Conservation (phyloP, 345 rosid species). For the Eucalyptus regnans region DNA sequence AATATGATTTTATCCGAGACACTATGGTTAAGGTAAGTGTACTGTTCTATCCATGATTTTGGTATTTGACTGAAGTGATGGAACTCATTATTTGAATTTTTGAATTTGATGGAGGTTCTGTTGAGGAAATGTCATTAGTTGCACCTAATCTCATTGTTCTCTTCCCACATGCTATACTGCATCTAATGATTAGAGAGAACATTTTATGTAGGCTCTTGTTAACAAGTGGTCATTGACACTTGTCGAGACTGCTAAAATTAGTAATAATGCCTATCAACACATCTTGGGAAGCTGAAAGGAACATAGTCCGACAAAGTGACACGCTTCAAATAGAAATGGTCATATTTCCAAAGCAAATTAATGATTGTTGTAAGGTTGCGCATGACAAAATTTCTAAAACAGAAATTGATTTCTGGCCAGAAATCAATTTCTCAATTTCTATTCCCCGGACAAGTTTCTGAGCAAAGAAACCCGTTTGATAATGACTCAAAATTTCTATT, state of each 20-base stretch:
- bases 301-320: not conserved
- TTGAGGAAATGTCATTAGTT: not conserved
- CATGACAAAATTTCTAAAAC: too few relatives aligned
- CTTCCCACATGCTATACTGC: not conserved
- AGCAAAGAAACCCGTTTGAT: too few relatives aligned
- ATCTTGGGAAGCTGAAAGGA: not conserved
- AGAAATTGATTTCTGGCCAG: too few relatives aligned
- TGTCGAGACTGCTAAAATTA: not conserved
- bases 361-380: not conserved
- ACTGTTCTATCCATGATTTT: not conserved
- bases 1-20: conserved; percentile 95
- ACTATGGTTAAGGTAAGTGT: conserved; percentile 90
- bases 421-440: too few relatives aligned
- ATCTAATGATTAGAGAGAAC: not conserved
- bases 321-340: not conserved
- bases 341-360: not conserved
- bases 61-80: not conserved
- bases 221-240: not conserved
- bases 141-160: not conserved
- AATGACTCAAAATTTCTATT: too few relatives aligned
- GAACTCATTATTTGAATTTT: not conserved
- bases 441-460: too few relatives aligned
- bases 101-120: not conserved
- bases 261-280: not conserved
- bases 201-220: not conserved